phyloP scores from a whole-genome alignment of 495 filamentous ascomycete genomes.

The Penicillium desertorum region DNA sequence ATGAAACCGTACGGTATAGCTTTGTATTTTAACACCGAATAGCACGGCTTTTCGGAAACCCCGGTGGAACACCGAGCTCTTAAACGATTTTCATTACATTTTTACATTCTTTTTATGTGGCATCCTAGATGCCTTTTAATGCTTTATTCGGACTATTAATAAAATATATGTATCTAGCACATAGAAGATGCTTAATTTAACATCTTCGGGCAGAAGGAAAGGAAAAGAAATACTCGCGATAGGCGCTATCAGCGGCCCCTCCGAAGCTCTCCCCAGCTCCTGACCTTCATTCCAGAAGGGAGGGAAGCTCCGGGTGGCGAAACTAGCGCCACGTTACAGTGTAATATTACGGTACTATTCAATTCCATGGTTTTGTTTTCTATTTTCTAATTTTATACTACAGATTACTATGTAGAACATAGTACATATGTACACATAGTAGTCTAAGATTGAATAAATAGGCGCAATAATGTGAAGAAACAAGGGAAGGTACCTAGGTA shows the following conservation, averaged over 20 bases:
- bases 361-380: neutral
- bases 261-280: conserved; percentile 34
- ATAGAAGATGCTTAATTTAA: neutral
- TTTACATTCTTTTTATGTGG: neutral
- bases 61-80: conserved; percentile 23
- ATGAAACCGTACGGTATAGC: neutral
- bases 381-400: neutral
- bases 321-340: conserved; percentile 25
- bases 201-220: neutral
- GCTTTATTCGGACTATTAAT: neutral
- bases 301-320: conserved; percentile 35
- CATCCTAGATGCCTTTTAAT: neutral
- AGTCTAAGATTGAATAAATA: too few relatives aligned
- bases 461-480: too few relatives aligned
- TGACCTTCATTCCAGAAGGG: conserved; percentile 31
- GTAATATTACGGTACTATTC: conserved; percentile 9
- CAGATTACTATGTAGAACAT: too few relatives aligned
- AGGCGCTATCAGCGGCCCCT: conserved; percentile 37
- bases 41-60: conserved; percentile 21
- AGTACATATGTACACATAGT: too few relatives aligned
- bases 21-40: conserved; percentile 12
- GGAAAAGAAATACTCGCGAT: conserved; percentile 12
- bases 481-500: too few relatives aligned
- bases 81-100: neutral
- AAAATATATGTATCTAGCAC: neutral